A percentile compares a stretch with the other conserved stretches of the same genome.
phyloP scores from a whole-genome alignment of 2,329 filamentous ascomycete genomes.

The Pseudopyrenochaeta lycopersici region DNA sequence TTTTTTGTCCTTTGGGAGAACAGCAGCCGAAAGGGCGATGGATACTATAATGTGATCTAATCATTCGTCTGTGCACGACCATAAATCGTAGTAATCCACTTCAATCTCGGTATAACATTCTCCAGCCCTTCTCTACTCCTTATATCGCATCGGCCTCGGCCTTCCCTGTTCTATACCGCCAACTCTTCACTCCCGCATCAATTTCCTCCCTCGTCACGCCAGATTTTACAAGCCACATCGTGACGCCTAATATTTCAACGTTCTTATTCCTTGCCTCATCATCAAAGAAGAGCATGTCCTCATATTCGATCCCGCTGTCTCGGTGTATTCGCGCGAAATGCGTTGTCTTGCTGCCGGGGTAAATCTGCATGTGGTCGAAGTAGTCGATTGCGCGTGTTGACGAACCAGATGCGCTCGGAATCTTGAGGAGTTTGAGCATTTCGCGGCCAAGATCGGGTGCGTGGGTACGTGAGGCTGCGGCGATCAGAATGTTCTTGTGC shows the following conservation, averaged over 20 bases:
- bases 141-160: conserved; percentile 15
- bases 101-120: not conserved
- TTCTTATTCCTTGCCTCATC: conserved; percentile 89
- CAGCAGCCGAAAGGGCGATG: not conserved
- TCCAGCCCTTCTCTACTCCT: not conserved
- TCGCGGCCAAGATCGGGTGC: conserved; percentile 82
- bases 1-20: no score
- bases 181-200: conserved; percentile 80
- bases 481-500: conserved; percentile 65
- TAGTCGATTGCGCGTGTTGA: conserved; percentile 56
- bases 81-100: not conserved
- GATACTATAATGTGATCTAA: not conserved
- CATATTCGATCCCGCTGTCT: conserved; percentile 74
- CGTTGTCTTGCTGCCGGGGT: conserved; percentile 81
- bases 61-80: not conserved
- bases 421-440: conserved; percentile 78
- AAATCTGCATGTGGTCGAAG: conserved; percentile 69
- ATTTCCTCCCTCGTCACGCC: conserved; percentile 81
- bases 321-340: conserved; percentile 81
- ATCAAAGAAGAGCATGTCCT: conserved; percentile 96
- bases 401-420: conserved; percentile 62
- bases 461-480: conserved; percentile 80
- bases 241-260: conserved; percentile 80
- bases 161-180: conserved; percentile 75
- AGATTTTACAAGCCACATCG: conserved; percentile 82